Evolutionary conservation across 1,284 basidiomycete genomes (phyloP).

Genomic region (Ustilago crameri): DNA sequence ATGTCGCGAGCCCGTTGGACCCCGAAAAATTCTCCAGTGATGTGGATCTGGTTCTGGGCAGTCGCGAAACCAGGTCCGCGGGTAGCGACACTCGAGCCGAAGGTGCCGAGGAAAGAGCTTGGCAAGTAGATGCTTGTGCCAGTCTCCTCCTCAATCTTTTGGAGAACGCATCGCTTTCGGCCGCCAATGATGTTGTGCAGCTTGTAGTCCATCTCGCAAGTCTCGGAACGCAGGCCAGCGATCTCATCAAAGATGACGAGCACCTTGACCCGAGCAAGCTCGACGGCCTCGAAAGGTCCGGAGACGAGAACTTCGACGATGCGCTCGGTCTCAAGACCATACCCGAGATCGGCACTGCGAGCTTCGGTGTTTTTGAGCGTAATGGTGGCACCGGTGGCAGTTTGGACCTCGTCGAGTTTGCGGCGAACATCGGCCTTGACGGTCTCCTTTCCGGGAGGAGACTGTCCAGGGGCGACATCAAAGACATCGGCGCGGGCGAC

Average conservation of each 20-base stretch:
- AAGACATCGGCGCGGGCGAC: conserved; percentile 91
- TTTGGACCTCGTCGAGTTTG: conserved; percentile 90
- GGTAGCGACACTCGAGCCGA: conserved; percentile 70
- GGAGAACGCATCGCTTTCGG: conserved; percentile 85
- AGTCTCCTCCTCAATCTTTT: conserved; percentile 95
- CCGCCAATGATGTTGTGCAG: conserved; percentile 91
- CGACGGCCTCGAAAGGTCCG: conserved; percentile 85
- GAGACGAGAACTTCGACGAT: conserved; percentile 91
- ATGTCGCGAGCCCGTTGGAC: conserved; percentile 95
- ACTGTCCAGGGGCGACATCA: conserved; percentile 34
- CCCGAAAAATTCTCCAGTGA: conserved; percentile 96
- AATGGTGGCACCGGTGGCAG: conserved; percentile 86
- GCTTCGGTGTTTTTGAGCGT: conserved; percentile 73
- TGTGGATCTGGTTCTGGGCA: conserved; percentile 85
- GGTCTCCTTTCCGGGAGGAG: conserved; percentile 69
- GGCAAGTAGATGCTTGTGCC: conserved; percentile 96
- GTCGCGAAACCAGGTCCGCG: conserved; percentile 69
- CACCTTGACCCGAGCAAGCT: conserved; percentile 86
- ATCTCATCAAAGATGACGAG: conserved; percentile 91
- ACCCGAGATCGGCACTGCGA: conserved; percentile 60
- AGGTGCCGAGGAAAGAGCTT: conserved; percentile 85
- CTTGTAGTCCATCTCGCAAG: conserved; percentile 94
- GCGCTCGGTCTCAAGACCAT: conserved; percentile 88
- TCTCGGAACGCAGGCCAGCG: conserved; percentile 79
- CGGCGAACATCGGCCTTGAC: conserved; percentile 87